Conservation (phyloP, 2,329 filamentous ascomycete genomes). For the Penicillium polonicum region DNA sequence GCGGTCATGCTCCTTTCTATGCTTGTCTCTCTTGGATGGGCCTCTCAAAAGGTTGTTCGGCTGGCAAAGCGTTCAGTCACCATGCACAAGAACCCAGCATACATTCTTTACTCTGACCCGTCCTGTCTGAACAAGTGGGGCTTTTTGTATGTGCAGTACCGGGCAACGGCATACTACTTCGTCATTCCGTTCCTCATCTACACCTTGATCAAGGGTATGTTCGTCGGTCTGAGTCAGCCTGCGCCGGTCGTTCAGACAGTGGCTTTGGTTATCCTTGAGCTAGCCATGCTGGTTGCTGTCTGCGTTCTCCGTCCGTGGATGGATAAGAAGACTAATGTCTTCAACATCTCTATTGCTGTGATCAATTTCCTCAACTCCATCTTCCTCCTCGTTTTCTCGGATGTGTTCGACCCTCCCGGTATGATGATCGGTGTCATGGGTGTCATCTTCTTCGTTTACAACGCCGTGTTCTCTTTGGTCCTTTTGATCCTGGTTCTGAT, state of each 20-base stretch:
- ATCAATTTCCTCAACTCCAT: slow-evolving; percentile 90
- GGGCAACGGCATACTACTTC: slow-evolving; percentile 93
- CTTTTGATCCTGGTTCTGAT: slow-evolving; percentile 79
- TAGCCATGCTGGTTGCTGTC: slow-evolving; percentile 70
- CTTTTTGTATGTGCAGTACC: slow-evolving; percentile 95
- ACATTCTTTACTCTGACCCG: slow-evolving; percentile 96
- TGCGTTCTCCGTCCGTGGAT: slow-evolving; percentile 89
- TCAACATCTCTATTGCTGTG: slow-evolving; percentile 88
- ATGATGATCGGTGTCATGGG: slow-evolving; percentile 86
- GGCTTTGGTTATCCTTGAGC: slow-evolving; percentile 79
- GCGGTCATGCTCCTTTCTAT: slow-evolving; percentile 86
- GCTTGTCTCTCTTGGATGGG: slow-evolving; percentile 75
- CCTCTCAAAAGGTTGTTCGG: slow-evolving; percentile 82
- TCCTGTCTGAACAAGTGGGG: slow-evolving; percentile 95
- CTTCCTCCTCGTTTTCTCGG: slow-evolving; percentile 84
- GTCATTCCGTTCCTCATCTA: slow-evolving; percentile 78
- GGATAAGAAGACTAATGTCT: slow-evolving; percentile 97
- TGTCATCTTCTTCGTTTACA: slow-evolving; percentile 83
- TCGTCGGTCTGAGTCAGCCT: slow-evolving; percentile 77
- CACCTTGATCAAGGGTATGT: slow-evolving; percentile 82
- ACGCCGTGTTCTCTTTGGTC: slow-evolving; percentile 78
- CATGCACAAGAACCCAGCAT: slow-evolving; percentile 95
- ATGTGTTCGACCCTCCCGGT: slow-evolving; percentile 78
- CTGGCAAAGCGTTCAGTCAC: slow-evolving; percentile 83
- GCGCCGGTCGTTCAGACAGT: slow-evolving; percentile 73